Evolutionary conservation across 1,284 basidiomycete genomes (phyloP), one percentile per base, ranked within the genome.

Genomic region (Malassezia vespertilionis): DNA sequence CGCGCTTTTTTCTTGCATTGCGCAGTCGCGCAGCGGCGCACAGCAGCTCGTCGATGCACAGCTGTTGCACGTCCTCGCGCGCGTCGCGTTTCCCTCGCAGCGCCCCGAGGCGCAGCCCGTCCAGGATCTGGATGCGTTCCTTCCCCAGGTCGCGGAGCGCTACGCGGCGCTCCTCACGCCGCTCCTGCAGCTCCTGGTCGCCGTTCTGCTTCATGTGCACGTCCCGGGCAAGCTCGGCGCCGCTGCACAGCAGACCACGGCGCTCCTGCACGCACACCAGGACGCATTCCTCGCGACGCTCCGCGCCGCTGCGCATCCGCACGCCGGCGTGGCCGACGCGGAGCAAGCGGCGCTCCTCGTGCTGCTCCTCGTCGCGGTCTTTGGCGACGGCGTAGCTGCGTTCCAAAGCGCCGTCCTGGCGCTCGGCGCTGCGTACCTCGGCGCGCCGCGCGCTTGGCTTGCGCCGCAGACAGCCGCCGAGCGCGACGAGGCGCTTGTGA

Each of bases 131-230:
- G 83, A 87, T 60, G 80, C 80, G 27, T 90, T 91, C 76, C 74
- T 93, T 6, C 88, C 88, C 1, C 84, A 85, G 0, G 83, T 84
- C 0, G 78, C 85, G 11, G 83, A 86, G 52, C 79, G 88, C 30
- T 89, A 91, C 71, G 84, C 90, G 60, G 86, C 91, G 58, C 71
- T 93, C 5, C 78, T 91, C 53, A 78, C 86, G 70, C 88, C 88
- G 0, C 81, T 83, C 12, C 72, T 93, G 31, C 86, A 91, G 69
- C 75, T 90, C 18, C 77, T 83, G 14, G 77, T 81, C 48, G 58
- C 57, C 36, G 54, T 63, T 28, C 56, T 70, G 9, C 60, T 62
- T 15, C 63, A 57, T 40, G 40, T 50, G 12, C 32, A 26, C 15
- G 79, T 78, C 1, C 80, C 80, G 1, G 75, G 78, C 3, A 78